Evolutionary conservation across 1,139 yeast species (phyloP), one percentile per base, ranked within the genome.

Genomic region (Lodderomyces orthopsilosis): DNA sequence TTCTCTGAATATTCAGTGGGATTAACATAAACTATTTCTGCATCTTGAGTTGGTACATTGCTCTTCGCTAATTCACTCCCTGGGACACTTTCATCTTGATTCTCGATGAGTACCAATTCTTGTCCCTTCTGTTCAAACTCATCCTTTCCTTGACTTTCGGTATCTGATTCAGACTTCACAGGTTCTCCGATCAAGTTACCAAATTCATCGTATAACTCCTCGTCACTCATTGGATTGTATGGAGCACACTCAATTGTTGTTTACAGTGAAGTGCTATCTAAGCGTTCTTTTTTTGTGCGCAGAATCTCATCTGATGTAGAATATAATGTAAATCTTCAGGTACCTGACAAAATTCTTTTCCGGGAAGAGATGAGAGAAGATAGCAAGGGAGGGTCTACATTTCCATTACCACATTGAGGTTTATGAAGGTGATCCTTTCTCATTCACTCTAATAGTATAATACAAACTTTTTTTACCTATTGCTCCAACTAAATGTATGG

Each of bases 131-230:
- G 54, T 19, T 46, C 55, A 8, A 49, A 53, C 14, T 53, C 51
- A 8, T 52, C 41, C 34, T 49, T 35, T 17, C 32, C 22, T 15
- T 34, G 21, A 17, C 59, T 51, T 32, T 68, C 79, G 19, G 73
- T 73, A 47, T 72, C 81, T 0, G 79, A 72, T 47, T 66, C 76
- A 10, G 57, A 46, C 38, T 68, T 66, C 5, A 15, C 34, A 7
- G 34, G n/a, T 28, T 66, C 80, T 4, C 86, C 90, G 24, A 89
- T 73, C 38, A 75, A 75, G 58, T 87, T 86, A 35, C 95, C 95
- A 61, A 87, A 81, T 77, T 89, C 96, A 62, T 88, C 96, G 61
- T 84, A 86, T 22, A 78, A 61, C 47, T 81, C 85, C 36, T 54
- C 55, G 23, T 53, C 53, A 26, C 37, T 35, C 38, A 37, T 37